These are phyloP conservation scores for Eucalyptus polyanthemos DNA, from an alignment of 345 rosid genomes.

Conservation along the genomic window DNA sequence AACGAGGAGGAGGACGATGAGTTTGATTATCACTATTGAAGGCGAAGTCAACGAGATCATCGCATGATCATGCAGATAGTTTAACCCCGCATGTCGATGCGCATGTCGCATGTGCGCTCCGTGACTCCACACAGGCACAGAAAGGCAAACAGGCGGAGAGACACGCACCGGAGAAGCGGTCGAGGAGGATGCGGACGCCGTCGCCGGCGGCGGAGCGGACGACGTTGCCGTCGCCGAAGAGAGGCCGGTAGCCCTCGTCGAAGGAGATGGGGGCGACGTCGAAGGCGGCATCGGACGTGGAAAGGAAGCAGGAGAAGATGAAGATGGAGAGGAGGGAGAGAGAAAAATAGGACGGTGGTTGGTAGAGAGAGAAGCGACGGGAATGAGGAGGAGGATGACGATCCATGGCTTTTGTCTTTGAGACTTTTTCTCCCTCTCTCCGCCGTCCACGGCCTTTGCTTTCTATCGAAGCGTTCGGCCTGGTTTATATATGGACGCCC, in stretches of 20 bases:
- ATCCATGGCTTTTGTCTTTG: background rate
- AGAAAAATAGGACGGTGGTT: background rate
- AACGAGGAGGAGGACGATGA: background rate
- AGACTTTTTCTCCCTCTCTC: background rate
- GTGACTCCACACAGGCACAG: background rate
- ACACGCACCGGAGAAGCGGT: conserved; percentile 56
- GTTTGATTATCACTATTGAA: background rate
- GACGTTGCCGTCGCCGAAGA: conserved; percentile 77
- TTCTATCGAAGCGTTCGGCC: background rate
- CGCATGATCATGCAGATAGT: background rate
- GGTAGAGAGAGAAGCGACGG: background rate
- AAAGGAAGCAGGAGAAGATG: background rate
- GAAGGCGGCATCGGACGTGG: background rate
- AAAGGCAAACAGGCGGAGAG: background rate
- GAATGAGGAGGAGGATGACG: background rate
- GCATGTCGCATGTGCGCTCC: background rate
- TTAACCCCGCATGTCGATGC: background rate
- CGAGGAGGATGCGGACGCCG: conserved; percentile 83
- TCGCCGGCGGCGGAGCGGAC: conserved; percentile 65
- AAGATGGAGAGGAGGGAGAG: background rate
- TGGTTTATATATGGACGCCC: background rate
- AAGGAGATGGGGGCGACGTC: conserved; percentile 52
- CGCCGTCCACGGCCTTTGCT: background rate
- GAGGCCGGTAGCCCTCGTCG: conserved; percentile 68
- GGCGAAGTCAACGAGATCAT: background rate